Evolutionary conservation across 352 stramenopile species (phyloP).

Genomic region (Phytopythium delawarense): DNA sequence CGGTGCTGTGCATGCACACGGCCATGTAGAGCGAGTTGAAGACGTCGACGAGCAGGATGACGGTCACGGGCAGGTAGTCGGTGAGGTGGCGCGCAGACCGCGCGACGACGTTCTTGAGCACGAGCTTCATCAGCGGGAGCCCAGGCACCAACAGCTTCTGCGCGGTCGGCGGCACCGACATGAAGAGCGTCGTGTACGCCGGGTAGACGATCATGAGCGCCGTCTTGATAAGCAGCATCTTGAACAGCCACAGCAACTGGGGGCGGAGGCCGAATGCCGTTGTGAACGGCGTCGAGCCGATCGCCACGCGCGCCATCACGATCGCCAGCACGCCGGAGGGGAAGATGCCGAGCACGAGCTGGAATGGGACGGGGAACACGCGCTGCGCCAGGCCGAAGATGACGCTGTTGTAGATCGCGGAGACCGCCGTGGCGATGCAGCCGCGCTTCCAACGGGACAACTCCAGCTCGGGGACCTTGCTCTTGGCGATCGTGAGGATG

Average conservation of each 20-base stretch:
- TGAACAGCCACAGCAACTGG: background rate
- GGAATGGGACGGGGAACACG: conserved; percentile 21
- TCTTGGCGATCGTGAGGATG: conserved; percentile 12
- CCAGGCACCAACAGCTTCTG: conserved; percentile 4
- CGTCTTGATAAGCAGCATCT: conserved; percentile 4
- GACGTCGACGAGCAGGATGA: conserved; percentile 30
- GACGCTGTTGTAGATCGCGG: conserved; percentile 5
- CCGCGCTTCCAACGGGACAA: conserved; percentile 9
- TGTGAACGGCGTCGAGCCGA: background rate
- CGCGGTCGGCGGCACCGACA: background rate
- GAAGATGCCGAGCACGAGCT: conserved; percentile 10
- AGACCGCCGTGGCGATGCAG: conserved; percentile 9
- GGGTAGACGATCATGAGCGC: conserved; percentile 11
- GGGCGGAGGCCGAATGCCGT: background rate
- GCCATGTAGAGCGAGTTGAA: conserved; percentile 28
- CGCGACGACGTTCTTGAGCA: conserved; percentile 23
- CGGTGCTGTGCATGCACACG: conserved; percentile 22
- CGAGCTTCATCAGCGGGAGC: conserved; percentile 13
- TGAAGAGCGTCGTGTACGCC: conserved; percentile 10
- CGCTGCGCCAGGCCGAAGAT: background rate
- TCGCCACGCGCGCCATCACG: background rate
- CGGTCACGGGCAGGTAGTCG: conserved; percentile 21
- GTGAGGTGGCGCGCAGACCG: conserved; percentile 12
- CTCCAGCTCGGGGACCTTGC: conserved; percentile 11
- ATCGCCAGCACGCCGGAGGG: background rate